phyloP scores from a whole-genome alignment of 805 yeast species.

The Komagataella mondaviorum region DNA sequence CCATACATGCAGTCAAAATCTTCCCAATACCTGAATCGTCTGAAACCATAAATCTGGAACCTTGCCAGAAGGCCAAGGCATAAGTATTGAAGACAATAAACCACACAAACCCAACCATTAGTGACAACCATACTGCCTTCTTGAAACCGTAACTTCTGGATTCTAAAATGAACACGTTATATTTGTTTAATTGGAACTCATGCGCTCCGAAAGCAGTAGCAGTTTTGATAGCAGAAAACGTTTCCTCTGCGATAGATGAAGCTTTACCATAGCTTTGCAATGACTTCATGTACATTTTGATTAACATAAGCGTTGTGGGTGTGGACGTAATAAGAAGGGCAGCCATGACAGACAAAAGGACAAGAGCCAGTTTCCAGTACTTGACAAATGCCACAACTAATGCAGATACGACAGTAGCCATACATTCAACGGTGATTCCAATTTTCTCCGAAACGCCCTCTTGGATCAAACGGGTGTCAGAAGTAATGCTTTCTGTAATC shows the following conservation, averaged over 20 bases:
- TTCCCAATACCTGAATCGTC: slow-evolving; percentile 41
- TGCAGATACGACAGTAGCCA: slow-evolving; percentile 37
- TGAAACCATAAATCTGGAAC: slow-evolving; percentile 53
- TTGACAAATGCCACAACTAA: slow-evolving; percentile 60
- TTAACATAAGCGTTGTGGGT: slow-evolving; percentile 42
- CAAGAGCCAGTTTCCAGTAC: slow-evolving; percentile 84
- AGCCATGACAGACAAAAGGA: slow-evolving; percentile 57
- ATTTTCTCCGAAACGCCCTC: slow-evolving; percentile 27
- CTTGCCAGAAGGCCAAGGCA: slow-evolving; percentile 66
- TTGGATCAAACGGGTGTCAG: slow-evolving; percentile 24
- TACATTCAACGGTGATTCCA: slow-evolving; percentile 21
- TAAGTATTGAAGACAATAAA: slow-evolving; percentile 48
- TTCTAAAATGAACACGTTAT: slow-evolving; percentile 27
- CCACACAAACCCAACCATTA: slow-evolving; percentile 48
- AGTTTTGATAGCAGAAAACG: slow-evolving; percentile 46
- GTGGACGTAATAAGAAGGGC: slow-evolving; percentile 15
- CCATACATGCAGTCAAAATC: slow-evolving; percentile 54
- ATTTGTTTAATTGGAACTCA: slow-evolving; percentile 24
- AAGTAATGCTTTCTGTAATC: slow-evolving; percentile 25
- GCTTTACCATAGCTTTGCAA: slow-evolving; percentile 49
- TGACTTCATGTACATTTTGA: slow-evolving; percentile 35
- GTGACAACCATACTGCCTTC: slow-evolving; percentile 50
- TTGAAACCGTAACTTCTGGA: slow-evolving; percentile 4
- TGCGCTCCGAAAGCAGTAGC: slow-evolving; percentile 30
- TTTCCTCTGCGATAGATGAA: slow-evolving; percentile 38